Base-by-base conservation (phyloP, 1,284 basidiomycete species). In the Ceratobasidium sp. region DNA sequence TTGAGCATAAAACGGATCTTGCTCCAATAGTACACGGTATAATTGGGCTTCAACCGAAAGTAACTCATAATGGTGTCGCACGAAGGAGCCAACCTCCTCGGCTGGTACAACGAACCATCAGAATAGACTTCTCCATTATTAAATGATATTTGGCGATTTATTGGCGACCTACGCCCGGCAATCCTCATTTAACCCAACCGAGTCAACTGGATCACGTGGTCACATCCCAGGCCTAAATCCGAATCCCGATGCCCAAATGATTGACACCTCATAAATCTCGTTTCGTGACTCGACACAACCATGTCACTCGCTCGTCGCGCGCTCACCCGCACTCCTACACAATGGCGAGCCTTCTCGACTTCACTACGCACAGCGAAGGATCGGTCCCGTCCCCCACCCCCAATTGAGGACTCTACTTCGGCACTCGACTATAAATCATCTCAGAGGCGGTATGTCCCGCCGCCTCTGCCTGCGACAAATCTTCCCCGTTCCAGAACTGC, bases 351-450 rank as follows among this genome's bases (percentile, higher is more conserved):
- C 5, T 56, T 69, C 9, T 44, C 66, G 3, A 69, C 33, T 27
- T 9, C 53, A 4, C 2, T 69, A 36, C 36, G 36, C 36, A 24
- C 41, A 45, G 65, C 59, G 19, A 73, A 76, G n/a, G 59, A 67
- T 17, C 24, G 57, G 8, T 75, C 73, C 14, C 47, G 67, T 24
- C 83, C 85, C 41, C 78, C 81, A 41, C 82, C 82, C 75, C 87
- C 88, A 8, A 92, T 96, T 77, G 91, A 95, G 81, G 95, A 97
- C 83, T 95, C 94, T 89, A 81, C 97, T 87, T 80, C 89, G 89
- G 82, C 98, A 83, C 89, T 81, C 88, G 88, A 89, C 79, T 89
- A 88, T 85, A 86, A 87, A 84, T 87, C n/a, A 75, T 24, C 81
- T 79, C 19, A 79, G 76, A 74, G 75, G 47, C 33, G 64, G 48